Evolutionary conservation across 2,329 filamentous ascomycete genomes (phyloP), one percentile per base, ranked within the genome.

Genomic region (Cercospora brassicicola): DNA sequence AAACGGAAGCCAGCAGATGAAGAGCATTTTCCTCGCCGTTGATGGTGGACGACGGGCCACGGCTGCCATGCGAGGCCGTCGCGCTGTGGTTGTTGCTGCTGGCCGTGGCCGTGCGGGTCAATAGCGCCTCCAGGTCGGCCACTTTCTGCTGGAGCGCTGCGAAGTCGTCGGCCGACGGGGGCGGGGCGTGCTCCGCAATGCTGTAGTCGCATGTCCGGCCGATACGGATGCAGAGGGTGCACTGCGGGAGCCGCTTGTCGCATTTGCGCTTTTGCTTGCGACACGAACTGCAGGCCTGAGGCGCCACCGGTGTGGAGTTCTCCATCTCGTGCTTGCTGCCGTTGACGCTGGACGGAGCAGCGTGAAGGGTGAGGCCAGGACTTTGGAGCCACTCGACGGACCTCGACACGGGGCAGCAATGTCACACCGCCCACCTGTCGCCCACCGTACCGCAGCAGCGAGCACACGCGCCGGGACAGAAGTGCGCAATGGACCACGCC

Each of bases 191-290:
- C 33, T 36, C 33, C 33, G 33, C 33, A 15, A 15, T 36, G 33
- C 33, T 36, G 33, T 36, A 36, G 33, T 36, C 33, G 33, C 33
- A 36, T 36, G 33, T 36, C 33, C 33, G 33, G 11, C 33, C 33
- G 33, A 36, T 36, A 6, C 33, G 62, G 15, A 64, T 39, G 74
- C 85, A 87, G 3, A 86, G 78, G 2, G 79, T 76, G 73, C 85
- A 87, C 15, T 76, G 73, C 13, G 85, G 85, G 1, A 86, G 71
- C 4, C 71, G 73, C 75, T 86, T 86, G 79, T 84, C 82, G 73
- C 85, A 86, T 78, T 81, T 83, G 53, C 84, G 78, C 76, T 86
- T 87, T 74, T 86, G 82, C 69, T 80, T 81, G 39, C 80, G 76
- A 73, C 82, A 84, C 31, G 81, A 77, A 53, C 78, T 69, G 71